Evolutionary conservation across 805 yeast species (phyloP).

Genomic region (Yamadazyma tumulicola): DNA sequence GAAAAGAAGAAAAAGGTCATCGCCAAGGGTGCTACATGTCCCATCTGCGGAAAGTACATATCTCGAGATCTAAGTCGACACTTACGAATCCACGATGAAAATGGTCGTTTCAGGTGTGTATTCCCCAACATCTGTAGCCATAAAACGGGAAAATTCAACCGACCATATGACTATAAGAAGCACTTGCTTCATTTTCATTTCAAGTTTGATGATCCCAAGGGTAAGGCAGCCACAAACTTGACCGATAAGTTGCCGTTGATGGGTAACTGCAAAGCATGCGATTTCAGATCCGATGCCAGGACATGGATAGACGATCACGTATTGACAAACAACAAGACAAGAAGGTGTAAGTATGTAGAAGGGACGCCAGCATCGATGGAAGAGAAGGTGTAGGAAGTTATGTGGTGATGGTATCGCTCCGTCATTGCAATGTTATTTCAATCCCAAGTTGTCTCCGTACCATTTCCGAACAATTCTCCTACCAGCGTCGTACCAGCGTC

Average conservation of each 20-base stretch:
- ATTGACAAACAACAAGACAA: constrained; percentile 23
- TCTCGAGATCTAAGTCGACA: constrained; percentile 41
- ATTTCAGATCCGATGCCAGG: constrained; percentile 43
- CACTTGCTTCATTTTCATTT: constrained; percentile 42
- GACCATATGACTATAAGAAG: constrained; percentile 45
- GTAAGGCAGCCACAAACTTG: constrained; percentile 36
- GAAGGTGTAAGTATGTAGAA: constrained; percentile 21
- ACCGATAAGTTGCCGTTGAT: constrained; percentile 38
- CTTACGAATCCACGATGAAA: constrained; percentile 41
- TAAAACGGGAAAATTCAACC: constrained; percentile 39
- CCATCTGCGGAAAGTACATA: constrained; percentile 38
- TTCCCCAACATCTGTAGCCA: constrained; percentile 40
- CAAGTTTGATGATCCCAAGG: constrained; percentile 38
- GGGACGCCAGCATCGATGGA: neutral
- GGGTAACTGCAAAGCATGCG: constrained; percentile 47
- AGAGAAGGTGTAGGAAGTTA: neutral
- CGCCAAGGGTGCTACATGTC: constrained; percentile 36
- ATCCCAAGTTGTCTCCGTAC: too few relatives aligned
- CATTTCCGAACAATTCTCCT: neutral
- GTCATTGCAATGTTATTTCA: too few relatives aligned
- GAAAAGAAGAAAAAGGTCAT: constrained; percentile 16
- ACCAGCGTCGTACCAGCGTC: too few relatives aligned
- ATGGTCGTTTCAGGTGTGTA: constrained; percentile 42
- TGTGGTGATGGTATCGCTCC: too few relatives aligned
- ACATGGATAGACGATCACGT: constrained; percentile 59